Conservation (phyloP, 345 rosid species). For the Murraya paniculata region DNA sequence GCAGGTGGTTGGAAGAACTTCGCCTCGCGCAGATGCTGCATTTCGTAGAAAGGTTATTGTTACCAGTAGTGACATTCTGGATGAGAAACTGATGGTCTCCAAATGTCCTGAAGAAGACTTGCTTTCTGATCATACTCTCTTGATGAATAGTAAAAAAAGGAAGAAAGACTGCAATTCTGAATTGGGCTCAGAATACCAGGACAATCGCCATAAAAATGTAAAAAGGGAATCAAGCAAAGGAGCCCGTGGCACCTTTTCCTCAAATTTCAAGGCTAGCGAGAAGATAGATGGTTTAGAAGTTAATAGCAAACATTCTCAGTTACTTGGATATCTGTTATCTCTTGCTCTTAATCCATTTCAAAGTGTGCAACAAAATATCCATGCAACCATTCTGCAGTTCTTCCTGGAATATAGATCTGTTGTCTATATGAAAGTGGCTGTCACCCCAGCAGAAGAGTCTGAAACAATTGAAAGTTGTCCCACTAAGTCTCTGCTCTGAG, state of each 20-base stretch:
- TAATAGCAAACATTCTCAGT: conserved; percentile 24
- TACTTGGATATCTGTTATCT: conserved; percentile 34
- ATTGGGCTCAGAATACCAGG: neutral
- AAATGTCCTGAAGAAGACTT: neutral
- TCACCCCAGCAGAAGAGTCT: conserved; percentile 28
- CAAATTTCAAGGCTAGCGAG: conserved; percentile 3
- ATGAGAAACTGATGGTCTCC: neutral
- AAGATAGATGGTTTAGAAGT: conserved; percentile 12
- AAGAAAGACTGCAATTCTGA: neutral
- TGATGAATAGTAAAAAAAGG: neutral
- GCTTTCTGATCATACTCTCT: neutral
- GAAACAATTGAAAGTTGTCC: conserved; percentile 21
- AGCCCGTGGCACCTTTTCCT: neutral
- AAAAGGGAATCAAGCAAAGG: neutral
- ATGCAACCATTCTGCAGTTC: conserved; percentile 27
- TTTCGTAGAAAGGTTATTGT: neutral
- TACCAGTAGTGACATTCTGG: neutral
- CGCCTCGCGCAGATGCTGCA: neutral
- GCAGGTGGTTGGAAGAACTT: neutral
- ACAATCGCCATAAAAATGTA: neutral
- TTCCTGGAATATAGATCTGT: conserved; percentile 37
- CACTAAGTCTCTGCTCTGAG: conserved; percentile 18
- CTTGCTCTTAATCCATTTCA: conserved; percentile 41
- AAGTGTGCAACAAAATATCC: conserved; percentile 22
- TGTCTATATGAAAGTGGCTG: conserved; percentile 34